Evolutionary conservation across 2,329 filamentous ascomycete genomes (phyloP), one percentile per base, ranked within the genome.

Genomic region (Pseudogymnoascus sp.): DNA sequence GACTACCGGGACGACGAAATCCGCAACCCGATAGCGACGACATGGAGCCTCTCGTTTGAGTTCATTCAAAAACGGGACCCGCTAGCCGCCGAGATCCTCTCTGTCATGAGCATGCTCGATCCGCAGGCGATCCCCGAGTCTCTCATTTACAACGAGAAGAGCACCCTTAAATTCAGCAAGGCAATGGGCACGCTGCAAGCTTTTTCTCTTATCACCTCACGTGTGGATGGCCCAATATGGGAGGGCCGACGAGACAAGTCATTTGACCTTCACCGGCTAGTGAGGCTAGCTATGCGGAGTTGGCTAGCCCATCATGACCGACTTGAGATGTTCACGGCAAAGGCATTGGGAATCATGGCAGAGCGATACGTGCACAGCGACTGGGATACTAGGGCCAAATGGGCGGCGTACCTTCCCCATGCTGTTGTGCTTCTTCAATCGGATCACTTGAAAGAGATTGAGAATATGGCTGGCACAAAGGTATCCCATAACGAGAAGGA

Each of bases 31-130:
- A 69, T 77, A 28, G 70, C 71, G 6, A 73, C 68, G 10, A 77
- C 74, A 23, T 78, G 72, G 74, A 67, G 73, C 4, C 72, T 77
- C 28, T 76, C 73, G 8, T 76, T 77, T 56, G 63, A 73, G 8
- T 69, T 74, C 40, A 76, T 77, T 23, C 69, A 66, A 44, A 46
- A 63, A 18, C 36, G 67, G 12, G 64, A 77, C 64, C 44, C 62
- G 16, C 61, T 75, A n/a, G 76, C 76, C 5, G 69, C 68, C 1
- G 69, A 75, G 14, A 73, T 73, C 60, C 67, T 78, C 21, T 74
- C 67, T 10, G 73, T 74, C 11, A 74, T 77, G 68, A 69, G 73
- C 10, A 76, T 73, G 63, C 66, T 75, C 23, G 59, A 71, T 44
- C 65, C 69, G 16, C 69, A 67, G 25, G 67, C 71, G 42, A 75